Base-by-base conservation (phyloP, 2,329 filamentous ascomycete species). In the Pseudomassariella vexata region DNA sequence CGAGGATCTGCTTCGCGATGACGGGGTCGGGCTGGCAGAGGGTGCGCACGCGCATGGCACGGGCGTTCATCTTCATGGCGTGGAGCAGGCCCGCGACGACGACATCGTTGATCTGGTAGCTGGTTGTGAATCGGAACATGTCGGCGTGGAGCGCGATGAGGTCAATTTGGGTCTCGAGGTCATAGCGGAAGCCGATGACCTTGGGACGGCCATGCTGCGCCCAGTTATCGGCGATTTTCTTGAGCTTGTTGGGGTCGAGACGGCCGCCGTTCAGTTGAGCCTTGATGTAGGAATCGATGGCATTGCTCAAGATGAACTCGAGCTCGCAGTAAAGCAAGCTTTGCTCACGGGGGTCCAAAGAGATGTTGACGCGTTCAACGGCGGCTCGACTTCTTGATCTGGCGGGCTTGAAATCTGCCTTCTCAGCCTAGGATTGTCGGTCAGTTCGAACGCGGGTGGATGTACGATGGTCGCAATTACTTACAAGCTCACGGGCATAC, bases 121-220 rank as follows among this genome's bases (percentile, higher is more conserved):
- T 60, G 19, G 70, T 70, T 44, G 70, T 68, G 52, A 78, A 78
- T 20, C 63, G 63, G 45, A 79, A 78, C 15, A 68, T 62, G 8
- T 65, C 50, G 18, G 64, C 48, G 40, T 78, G 73, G 7, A 68
- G 47, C 11, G 51, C 46, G 15, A 77, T 50, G 9, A 79, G 62
- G 9, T 74, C 69, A n/a, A 78, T 47, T 52, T 78, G 74, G 1
- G 73, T 76, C 54, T 77, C 73, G 3, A 77, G 50, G 38, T 79
- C 73, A 48, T 73, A 78, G 12, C 71, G 68, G 49, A 76, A 78
- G 9, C 69, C 68, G 15, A 73, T 52, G 7, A 78, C 72, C 34
- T 61, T 65, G 5, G 73, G 70, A 0, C 69, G 70, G 23, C 73
- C 73, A 40, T 66, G 64, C 25, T 63, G 57, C 16, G 59, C 53